Evolutionary conservation across 1,284 basidiomycete genomes (phyloP), one percentile per base, ranked within the genome.

Genomic region (Rhodotorula sp.): DNA sequence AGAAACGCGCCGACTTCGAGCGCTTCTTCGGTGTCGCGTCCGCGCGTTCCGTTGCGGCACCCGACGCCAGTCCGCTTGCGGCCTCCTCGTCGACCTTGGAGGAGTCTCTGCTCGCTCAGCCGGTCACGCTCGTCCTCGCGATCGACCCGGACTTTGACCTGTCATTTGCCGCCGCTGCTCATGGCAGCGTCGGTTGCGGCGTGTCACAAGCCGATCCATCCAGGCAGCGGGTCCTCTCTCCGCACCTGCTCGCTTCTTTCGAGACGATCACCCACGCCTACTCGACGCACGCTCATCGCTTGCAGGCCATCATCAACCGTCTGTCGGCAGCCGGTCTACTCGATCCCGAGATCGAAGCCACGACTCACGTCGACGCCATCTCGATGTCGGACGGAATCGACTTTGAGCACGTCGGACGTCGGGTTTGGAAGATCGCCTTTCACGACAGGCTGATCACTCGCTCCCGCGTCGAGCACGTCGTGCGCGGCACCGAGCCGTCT

Each of bases 61-160:
- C 26, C 15, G 10, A 49, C 12, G 57, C 5, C 26, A 61, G 16
- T 26, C 45, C 61, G 28, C 68, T 68, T 2, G 57, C 15, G 15
- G 23, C 21, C 1, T 2, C n/a, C 7, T 38, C 14, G 52, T n/a
- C 31, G 8, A 31, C 38, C 31, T 23, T n/a, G 38, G 47, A n/a
- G 54, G 48, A 43, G 38, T 43, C 34, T 14, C 3, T 38, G 15
- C 45, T 10, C 26, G 61, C 14, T 31, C 52, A 66, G 38, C 70
- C 72, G 19, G 57, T 76, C 64, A 60, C 60, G 26, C 70, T 76
- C 68, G 28, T 67, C 64, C 59, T 76, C 60, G 64, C 63, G 18
- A 45, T 74, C 64, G 74, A 74, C 56, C 74, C 74, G 23, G 57
- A 65, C 23, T 59, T 71, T 31, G 47, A 66, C 23, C 62, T 68